Percentiles rank a stretch among this genome's conserved stretches.
Evolutionary conservation across 2,329 filamentous ascomycete genomes (phyloP).

Genomic region (Trichoderma harzianum): DNA sequence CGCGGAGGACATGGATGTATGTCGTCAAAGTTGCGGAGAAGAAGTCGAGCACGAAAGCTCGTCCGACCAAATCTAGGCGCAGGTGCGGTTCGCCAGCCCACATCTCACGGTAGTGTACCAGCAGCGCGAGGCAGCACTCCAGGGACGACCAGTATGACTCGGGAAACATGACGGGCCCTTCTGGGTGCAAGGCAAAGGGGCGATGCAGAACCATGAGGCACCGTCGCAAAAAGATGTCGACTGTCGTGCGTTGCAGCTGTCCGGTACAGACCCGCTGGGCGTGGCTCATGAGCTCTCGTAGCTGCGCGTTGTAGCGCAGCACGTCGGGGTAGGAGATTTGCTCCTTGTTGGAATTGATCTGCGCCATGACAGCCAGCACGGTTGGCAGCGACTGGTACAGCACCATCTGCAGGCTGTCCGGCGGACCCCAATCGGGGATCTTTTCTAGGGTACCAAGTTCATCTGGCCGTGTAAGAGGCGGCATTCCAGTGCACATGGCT

Average conservation of each 20-base stretch:
- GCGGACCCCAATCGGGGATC: conserved; percentile 27
- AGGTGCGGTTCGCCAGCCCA: conserved; percentile 29
- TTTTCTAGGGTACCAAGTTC: conserved; percentile 29
- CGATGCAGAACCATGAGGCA: conserved; percentile 37
- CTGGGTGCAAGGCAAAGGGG: conserved; percentile 34
- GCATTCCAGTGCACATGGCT: conserved; percentile 36
- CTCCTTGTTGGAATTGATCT: conserved; percentile 32
- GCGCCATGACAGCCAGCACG: conserved; percentile 30
- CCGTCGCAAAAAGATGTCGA: conserved; percentile 35
- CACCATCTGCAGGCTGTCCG: conserved; percentile 33
- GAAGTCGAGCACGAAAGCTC: conserved; percentile 36
- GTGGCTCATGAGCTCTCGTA: conserved; percentile 33
- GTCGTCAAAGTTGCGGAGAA: conserved; percentile 36
- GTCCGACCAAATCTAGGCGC: conserved; percentile 32
- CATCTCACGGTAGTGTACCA: conserved; percentile 36
- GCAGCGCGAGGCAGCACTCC: conserved; percentile 35
- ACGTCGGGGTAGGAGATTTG: conserved; percentile 34
- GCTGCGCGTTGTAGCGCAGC: conserved; percentile 31
- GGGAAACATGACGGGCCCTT: conserved; percentile 32
- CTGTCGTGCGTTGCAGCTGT: conserved; percentile 32
- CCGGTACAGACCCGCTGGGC: conserved; percentile 29
- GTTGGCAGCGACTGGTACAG: conserved; percentile 32
- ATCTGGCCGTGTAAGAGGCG: conserved; percentile 32
- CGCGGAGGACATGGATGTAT: conserved; percentile 33
- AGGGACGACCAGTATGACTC: conserved; percentile 38